Percentiles rank a stretch among this genome's conserved stretches.
Evolutionary conservation across 2,329 filamentous ascomycete genomes (phyloP).

Genomic region (Diplocarpon mali): DNA sequence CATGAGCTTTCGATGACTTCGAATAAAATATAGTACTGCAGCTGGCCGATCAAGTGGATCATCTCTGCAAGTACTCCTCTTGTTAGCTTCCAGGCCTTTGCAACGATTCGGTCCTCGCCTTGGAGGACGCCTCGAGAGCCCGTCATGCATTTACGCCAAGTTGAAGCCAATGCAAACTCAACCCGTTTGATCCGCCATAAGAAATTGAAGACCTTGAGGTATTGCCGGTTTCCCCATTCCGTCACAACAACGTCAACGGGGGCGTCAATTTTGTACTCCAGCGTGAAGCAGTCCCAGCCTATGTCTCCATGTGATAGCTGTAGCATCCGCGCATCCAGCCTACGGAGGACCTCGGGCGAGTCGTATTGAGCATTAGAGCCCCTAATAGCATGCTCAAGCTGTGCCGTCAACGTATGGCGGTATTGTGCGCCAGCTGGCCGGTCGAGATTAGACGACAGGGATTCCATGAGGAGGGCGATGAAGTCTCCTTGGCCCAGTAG

Average conservation of each 20-base stretch:
- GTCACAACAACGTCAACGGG: slow-evolving; percentile 96
- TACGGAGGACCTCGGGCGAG: slow-evolving; percentile 76
- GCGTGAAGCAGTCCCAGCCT: slow-evolving; percentile 97
- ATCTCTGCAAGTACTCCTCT: slow-evolving; percentile 88
- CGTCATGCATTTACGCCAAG: slow-evolving; percentile 94
- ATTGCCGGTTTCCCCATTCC: slow-evolving; percentile 89
- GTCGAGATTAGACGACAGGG: slow-evolving; percentile 82
- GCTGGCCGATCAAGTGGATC: slow-evolving; percentile 94
- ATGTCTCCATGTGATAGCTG: slow-evolving; percentile 94
- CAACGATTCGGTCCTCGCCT: slow-evolving; percentile 58
- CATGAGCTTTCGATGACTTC: slow-evolving; percentile 96
- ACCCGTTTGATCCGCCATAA: slow-evolving; percentile 97
- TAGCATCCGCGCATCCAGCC: slow-evolving; percentile 95
- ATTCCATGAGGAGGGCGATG: slow-evolving; percentile 94
- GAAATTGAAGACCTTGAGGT: slow-evolving; percentile 98
- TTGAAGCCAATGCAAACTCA: slow-evolving; percentile 82
- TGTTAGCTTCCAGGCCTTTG: slow-evolving; percentile 79
- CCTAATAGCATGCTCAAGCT: slow-evolving; percentile 92
- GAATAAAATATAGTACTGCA: slow-evolving; percentile 98
- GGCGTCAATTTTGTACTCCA: slow-evolving; percentile 96
- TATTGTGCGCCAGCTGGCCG: slow-evolving; percentile 95
- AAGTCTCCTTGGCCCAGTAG: slow-evolving; percentile 94
- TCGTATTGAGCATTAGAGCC: slow-evolving; percentile 97
- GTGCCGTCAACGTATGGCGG: slow-evolving; percentile 91
- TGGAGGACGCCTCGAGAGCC: slow-evolving; percentile 84